phyloP scores from a whole-genome alignment of 257 asterid genomes.

The Anisodus tanguticus region DNA sequence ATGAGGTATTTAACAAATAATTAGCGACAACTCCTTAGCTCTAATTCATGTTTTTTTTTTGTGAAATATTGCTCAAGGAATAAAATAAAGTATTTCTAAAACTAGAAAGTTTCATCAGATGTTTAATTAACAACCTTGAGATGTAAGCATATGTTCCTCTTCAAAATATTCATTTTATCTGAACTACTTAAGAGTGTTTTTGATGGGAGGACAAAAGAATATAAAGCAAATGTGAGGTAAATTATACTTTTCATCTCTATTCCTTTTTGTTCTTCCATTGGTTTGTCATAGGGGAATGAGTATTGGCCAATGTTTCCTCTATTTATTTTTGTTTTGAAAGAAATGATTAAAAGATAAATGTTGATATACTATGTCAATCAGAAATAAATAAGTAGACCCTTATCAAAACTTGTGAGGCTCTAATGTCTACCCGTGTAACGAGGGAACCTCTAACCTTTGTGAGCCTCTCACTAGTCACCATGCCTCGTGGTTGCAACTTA shows the following conservation, averaged over 20 bases:
- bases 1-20: no score
- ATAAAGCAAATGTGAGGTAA: neutral
- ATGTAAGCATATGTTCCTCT: neutral
- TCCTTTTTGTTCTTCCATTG: neutral
- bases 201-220: neutral
- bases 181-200: neutral
- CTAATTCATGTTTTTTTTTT: no score
- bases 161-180: conserved; percentile 11
- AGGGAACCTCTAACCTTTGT: neutral
- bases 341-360: no score
- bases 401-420: neutral
- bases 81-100: neutral
- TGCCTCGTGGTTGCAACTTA: no score
- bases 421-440: neutral
- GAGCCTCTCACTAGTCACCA: neutral
- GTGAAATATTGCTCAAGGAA: neutral
- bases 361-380: neutral
- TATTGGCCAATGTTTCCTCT: no score
- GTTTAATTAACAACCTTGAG: neutral
- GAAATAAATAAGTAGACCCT: conserved; percentile 22
- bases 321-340: no score
- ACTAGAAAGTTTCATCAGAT: neutral
- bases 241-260: neutral
- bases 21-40: no score
- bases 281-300: no score